Evolutionary conservation across 371 early-diverging fungal species (phyloP).

Genomic region (Lichtheimia ornata): DNA sequence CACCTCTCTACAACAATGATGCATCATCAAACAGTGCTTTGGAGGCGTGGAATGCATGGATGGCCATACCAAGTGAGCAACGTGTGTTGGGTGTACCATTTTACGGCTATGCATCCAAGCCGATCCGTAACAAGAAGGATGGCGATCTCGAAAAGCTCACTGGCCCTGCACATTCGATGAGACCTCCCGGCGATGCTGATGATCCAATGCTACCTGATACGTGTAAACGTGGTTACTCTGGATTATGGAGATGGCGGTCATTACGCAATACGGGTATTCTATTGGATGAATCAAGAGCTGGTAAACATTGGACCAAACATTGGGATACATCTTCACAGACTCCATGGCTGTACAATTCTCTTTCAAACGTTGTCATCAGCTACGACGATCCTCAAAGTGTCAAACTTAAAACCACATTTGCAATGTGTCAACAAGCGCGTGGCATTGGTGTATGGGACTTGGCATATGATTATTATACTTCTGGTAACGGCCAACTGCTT

Average conservation of each 20-base stretch:
- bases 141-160: conserved; percentile 4
- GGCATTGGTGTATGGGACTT: conserved; percentile 7
- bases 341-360: conserved; percentile 69
- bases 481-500: conserved; percentile 10
- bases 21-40: conserved; percentile 3
- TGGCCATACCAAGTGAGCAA: not conserved
- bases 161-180: conserved; percentile 15
- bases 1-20: conserved; percentile 2
- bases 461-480: conserved; percentile 6
- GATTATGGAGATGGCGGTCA: conserved; percentile 64
- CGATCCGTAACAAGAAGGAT: not conserved
- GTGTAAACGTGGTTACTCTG: conserved; percentile 1
- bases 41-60: conserved; percentile 9
- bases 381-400: conserved; percentile 61
- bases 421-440: conserved; percentile 6
- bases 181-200: conserved; percentile 52
- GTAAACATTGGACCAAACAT: conserved; percentile 50
- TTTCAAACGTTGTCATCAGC: conserved; percentile 52
- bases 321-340: conserved; percentile 65
- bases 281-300: conserved; percentile 38
- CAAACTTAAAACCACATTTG: not conserved
- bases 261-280: conserved; percentile 55
- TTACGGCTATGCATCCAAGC: conserved; percentile 7
- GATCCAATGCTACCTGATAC: conserved; percentile 36
- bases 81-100: conserved; percentile 4